Evolutionary conservation across 179 eudicot genomes (phyloP).

Genomic region (Kewa caespitosa): DNA sequence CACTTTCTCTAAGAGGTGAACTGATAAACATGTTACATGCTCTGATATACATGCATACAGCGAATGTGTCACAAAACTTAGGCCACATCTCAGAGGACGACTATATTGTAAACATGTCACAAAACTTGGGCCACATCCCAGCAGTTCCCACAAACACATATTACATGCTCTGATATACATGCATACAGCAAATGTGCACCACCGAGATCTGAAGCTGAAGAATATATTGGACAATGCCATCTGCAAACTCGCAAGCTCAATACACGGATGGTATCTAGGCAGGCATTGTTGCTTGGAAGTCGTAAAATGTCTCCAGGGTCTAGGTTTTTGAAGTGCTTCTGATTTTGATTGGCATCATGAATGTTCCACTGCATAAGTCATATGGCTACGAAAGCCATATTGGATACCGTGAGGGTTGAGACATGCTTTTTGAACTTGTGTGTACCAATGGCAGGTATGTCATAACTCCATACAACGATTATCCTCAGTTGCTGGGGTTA

Average conservation of each 20-base stretch:
- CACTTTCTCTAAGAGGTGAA: no score
- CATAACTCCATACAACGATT: conserved; percentile 87
- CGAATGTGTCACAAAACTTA: neutral
- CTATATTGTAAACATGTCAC: no score
- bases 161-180: conserved; percentile 1
- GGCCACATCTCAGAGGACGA: no score
- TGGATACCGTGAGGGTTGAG: no score
- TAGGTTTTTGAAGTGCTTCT: neutral
- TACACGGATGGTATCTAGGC: no score
- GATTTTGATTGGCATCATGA: neutral
- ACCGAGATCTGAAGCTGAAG: conserved; percentile 93
- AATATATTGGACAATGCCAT: conserved; percentile 91
- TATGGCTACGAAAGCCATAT: conserved; percentile 8
- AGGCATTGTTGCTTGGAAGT: no score
- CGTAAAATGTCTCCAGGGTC: no score
- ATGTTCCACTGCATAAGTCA: no score
- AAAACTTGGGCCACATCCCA: no score
- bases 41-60: conserved; percentile 92
- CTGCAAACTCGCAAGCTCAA: conserved; percentile 86
- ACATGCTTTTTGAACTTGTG: conserved; percentile 13
- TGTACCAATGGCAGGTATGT: conserved; percentile 68
- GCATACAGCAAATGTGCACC: conserved; percentile 83
- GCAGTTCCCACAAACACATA: no score
- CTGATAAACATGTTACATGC: conserved; percentile 56
- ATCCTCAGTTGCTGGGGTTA: conserved; percentile 79